Base-by-base conservation (phyloP, 2,329 filamentous ascomycete species). In the Penicillium sp. region DNA sequence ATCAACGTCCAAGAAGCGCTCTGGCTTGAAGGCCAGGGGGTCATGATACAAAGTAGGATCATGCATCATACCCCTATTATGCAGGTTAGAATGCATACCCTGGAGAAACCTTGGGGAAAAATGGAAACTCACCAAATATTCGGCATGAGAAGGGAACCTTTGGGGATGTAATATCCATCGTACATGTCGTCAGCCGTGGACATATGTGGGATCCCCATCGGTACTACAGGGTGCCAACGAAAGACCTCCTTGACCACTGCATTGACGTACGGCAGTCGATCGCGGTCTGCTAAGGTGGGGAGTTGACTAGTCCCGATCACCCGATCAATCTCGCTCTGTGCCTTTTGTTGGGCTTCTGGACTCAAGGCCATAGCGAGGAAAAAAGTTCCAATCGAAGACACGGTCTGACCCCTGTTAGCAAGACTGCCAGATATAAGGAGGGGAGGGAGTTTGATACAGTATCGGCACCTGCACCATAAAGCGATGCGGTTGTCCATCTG, bases 361-460 rank as follows among this genome's bases (percentile, higher is more conserved):
- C 79, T 81, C 29, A 82, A 73, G 13, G 73, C 76, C 64, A 83
- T 83, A 0, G 80, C 0, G 14, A 84, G 73, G 19, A 81, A 71
- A 62, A 84, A 83, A 1, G 64, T 67, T 41, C 64, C 60, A 9
- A 79, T 59, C 1, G 74, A 70, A 1, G 71, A 78, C 1, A 77
- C 73, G 3, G 74, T 80, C 77, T 75, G 21, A 11, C 24, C 27
- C 22, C 3, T 11, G 29, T 46, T 13, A 53, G 48, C 41, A 55
- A 50, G 6, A 31, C 31, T 57, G 50, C 48, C n/a, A 24, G 10
- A 21, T 3, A 52, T 19, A 9, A 27, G 46, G 21, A 5, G 10
- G 1, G 21, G 24, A 4, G 21, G 37, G 48, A 11, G 19, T 49
- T 24, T 45, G 65, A 49, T 52, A 75, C 72, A 6, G 77, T 78